phyloP scores from a whole-genome alignment of 768 basidiomycete genomes.

The Coprinopsis strossmayeri region DNA sequence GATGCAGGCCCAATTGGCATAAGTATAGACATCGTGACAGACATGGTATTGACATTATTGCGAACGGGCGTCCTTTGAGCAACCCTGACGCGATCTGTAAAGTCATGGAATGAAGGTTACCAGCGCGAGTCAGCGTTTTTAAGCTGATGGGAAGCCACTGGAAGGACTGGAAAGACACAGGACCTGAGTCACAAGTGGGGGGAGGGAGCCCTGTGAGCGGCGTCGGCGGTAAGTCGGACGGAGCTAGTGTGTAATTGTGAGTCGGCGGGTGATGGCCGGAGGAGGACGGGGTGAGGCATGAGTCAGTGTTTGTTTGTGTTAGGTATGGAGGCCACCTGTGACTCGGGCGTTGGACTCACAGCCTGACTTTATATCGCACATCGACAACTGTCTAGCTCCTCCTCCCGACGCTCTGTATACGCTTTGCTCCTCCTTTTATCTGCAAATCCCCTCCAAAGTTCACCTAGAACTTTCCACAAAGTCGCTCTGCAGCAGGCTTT shows the following conservation, averaged over 20 bases:
- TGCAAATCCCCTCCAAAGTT: not conserved
- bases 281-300: conserved; percentile 1
- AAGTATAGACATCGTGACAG: no score
- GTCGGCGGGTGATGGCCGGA: not conserved
- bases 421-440: no score
- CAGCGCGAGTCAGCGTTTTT: no score
- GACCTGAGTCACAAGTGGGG: not conserved
- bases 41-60: no score
- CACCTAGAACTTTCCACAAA: conserved; percentile 2
- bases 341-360: conserved; percentile 5
- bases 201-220: not conserved
- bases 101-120: no score
- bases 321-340: conserved; percentile 3
- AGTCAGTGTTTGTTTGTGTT: conserved; percentile 10
- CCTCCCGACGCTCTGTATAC: not conserved
- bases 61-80: no score
- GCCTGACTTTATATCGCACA: not conserved
- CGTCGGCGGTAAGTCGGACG: not conserved
- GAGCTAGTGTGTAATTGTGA: not conserved
- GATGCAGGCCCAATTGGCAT: no score
- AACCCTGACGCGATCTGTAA: no score
- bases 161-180: not conserved
- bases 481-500: conserved; percentile 7
- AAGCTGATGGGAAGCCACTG: not conserved
- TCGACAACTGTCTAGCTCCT: not conserved